A percentile compares a stretch with the other conserved stretches of the same genome.
Conservation (phyloP, 805 yeast species). For the Saccharomycopsis fodiens region DNA sequence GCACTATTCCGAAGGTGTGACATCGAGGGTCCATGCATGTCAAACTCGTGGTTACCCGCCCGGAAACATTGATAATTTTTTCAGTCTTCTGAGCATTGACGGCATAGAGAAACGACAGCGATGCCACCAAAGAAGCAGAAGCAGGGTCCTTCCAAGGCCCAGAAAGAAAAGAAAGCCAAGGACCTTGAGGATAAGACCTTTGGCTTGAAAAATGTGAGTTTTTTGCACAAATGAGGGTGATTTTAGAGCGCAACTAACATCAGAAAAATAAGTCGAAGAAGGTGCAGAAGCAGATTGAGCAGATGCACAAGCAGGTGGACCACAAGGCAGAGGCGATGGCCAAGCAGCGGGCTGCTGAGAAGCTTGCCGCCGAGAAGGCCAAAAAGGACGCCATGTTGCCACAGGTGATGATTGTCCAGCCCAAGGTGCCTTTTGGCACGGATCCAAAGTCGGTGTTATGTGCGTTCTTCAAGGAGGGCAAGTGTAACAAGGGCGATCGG, state of each 20-base stretch:
- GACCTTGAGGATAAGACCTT: conserved; percentile 81
- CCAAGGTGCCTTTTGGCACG: conserved; percentile 92
- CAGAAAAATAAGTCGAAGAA: conserved; percentile 83
- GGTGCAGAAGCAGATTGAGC: conserved; percentile 67
- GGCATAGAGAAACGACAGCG: not conserved
- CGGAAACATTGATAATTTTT: not conserved
- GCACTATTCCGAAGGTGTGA: too few relatives aligned
- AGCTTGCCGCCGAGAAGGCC: conserved; percentile 86
- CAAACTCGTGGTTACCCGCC: not conserved
- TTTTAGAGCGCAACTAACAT: too few relatives aligned
- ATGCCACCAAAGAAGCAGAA: conserved; percentile 82
- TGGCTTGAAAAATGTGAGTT: conserved; percentile 68
- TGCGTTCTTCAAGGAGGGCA: conserved; percentile 79
- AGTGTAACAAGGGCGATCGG: conserved; percentile 69
- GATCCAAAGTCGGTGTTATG: conserved; percentile 94
- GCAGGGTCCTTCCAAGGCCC: conserved; percentile 51
- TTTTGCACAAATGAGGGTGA: not conserved
- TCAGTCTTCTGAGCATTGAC: too few relatives aligned
- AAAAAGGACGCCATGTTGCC: conserved; percentile 73
- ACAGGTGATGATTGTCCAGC: conserved; percentile 46
- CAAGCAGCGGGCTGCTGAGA: conserved; percentile 76
- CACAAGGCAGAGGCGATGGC: conserved; percentile 43
- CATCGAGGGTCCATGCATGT: too few relatives aligned
- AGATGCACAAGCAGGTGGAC: conserved; percentile 55
- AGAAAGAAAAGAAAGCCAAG: conserved; percentile 47